Evolutionary conservation across 2,329 filamentous ascomycete genomes (phyloP).

Genomic region (Colletotrichum filicis): DNA sequence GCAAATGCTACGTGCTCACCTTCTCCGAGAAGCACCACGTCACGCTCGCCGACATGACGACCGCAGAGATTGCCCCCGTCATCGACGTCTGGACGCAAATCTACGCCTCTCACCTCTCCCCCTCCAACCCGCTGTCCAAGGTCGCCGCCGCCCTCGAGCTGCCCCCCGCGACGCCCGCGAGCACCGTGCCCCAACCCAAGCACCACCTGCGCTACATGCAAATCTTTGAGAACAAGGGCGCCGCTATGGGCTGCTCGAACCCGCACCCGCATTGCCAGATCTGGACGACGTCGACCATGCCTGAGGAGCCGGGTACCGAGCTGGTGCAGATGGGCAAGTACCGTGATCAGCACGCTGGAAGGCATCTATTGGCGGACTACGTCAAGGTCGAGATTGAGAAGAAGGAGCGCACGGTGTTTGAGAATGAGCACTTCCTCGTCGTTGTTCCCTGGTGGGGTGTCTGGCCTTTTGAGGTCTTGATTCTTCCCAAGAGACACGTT

Average conservation of each 20-base stretch:
- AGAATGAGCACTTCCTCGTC: slow-evolving; percentile 86
- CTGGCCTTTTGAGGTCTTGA: slow-evolving; percentile 96
- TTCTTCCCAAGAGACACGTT: slow-evolving; percentile 86
- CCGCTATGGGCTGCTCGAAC: slow-evolving; percentile 98
- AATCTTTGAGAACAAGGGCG: slow-evolving; percentile 99
- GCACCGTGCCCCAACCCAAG: slow-evolving; percentile 62
- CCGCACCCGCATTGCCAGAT: slow-evolving; percentile 97
- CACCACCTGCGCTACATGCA: slow-evolving; percentile 96
- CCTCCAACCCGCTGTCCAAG: slow-evolving; percentile 70
- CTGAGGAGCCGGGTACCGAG: slow-evolving; percentile 88
- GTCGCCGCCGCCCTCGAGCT: slow-evolving; percentile 53
- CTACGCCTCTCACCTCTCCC: slow-evolving; percentile 83
- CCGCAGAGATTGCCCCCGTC: slow-evolving; percentile 81
- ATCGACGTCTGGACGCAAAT: slow-evolving; percentile 92
- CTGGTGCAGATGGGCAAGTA: slow-evolving; percentile 84
- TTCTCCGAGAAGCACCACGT: slow-evolving; percentile 92
- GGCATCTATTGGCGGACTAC: slow-evolving; percentile 87
- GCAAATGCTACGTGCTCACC: slow-evolving; percentile 96
- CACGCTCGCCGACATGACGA: slow-evolving; percentile 89
- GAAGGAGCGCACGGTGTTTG: slow-evolving; percentile 85
- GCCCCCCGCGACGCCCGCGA: slow-evolving; percentile 49
- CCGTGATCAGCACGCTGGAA: slow-evolving; percentile 74
- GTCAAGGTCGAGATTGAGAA: slow-evolving; percentile 84
- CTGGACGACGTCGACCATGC: slow-evolving; percentile 92
- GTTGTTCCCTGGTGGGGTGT: slow-evolving; percentile 98